phyloP scores from a whole-genome alignment of 2,329 filamentous ascomycete species.

The Monosporascus ibericus region DNA sequence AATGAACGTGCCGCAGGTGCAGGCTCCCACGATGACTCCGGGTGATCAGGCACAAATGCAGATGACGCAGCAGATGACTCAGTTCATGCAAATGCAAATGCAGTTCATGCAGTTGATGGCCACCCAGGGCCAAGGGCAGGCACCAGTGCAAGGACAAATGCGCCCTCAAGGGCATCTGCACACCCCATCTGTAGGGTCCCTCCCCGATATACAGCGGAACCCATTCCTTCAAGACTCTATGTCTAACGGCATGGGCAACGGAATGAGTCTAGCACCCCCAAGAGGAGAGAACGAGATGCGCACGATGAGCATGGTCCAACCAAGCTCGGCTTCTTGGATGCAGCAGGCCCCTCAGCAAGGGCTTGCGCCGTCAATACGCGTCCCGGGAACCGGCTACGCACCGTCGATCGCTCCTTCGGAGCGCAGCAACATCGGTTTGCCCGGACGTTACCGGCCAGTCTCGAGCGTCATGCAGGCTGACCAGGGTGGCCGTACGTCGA shows the following conservation, averaged over 20 bases:
- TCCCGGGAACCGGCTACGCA: slow-evolving; percentile 60
- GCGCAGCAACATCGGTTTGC: slow-evolving; percentile 86
- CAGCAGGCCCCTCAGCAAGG: slow-evolving; percentile 37
- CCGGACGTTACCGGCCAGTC: slow-evolving; percentile 85
- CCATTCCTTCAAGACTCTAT: slow-evolving; percentile 24
- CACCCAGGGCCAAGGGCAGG: slow-evolving; percentile 28
- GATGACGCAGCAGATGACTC: slow-evolving; percentile 76
- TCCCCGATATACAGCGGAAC: slow-evolving; percentile 26
- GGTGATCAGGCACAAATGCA: slow-evolving; percentile 71
- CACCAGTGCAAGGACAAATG: slow-evolving; percentile 17
- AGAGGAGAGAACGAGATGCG: slow-evolving; percentile 46
- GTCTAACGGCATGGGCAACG: slow-evolving; percentile 32
- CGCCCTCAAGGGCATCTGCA: slow-evolving; percentile 31
- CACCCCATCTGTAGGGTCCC: slow-evolving; percentile 38
- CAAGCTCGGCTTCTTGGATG: slow-evolving; percentile 54
- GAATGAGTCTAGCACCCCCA: slow-evolving; percentile 39
- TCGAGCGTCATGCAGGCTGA: slow-evolving; percentile 50
- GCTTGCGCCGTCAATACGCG: slow-evolving; percentile 45
- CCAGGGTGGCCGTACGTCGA: slow-evolving; percentile 30
- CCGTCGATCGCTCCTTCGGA: slow-evolving; percentile 93
- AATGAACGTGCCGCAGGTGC: slow-evolving; percentile 27
- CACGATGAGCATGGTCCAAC: slow-evolving; percentile 81
- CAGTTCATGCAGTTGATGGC: slow-evolving; percentile 86
- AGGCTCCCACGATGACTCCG: slow-evolving; percentile 40
- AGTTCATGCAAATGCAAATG: slow-evolving; percentile 93